phyloP scores from a whole-genome alignment of 177 flowering plant species.

The Tripterygium wilfordii region DNA sequence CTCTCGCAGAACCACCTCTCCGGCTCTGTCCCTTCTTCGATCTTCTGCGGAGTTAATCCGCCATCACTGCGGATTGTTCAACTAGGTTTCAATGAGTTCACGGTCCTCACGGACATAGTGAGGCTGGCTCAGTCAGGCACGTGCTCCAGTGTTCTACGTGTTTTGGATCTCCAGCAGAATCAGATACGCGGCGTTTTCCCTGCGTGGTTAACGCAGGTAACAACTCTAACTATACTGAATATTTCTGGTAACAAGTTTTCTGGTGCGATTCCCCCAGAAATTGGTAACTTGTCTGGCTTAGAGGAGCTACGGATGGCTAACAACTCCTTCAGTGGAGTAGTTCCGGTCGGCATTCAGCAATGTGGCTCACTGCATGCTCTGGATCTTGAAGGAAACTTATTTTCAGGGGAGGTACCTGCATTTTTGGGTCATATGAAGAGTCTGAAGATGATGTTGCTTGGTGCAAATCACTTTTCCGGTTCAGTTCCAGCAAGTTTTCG shows the following conservation, averaged over 20 bases:
- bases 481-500: conserved; percentile 32
- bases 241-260: conserved; percentile 54
- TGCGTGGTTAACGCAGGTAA: conserved; percentile 38
- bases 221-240: conserved; percentile 42
- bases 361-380: conserved; percentile 31
- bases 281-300: conserved; percentile 32
- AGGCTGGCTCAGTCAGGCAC: conserved; percentile 21
- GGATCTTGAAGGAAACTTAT: conserved; percentile 47
- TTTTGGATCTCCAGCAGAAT: conserved; percentile 61
- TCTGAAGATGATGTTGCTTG: conserved; percentile 23
- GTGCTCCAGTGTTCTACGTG: conserved; percentile 48
- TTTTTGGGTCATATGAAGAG: conserved; percentile 32
- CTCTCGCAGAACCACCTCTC: conserved; percentile 65
- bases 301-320: conserved; percentile 44
- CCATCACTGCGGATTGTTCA: conserved; percentile 49
- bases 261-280: conserved; percentile 33
- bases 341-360: conserved; percentile 42
- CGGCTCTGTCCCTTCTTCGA: conserved; percentile 50
- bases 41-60: conserved; percentile 40
- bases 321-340: conserved; percentile 35
- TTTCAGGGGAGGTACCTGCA: conserved; percentile 39
- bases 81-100: conserved; percentile 64
- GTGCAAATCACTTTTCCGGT: conserved; percentile 44
- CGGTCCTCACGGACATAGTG: conserved; percentile 30
- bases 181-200: conserved; percentile 49